Evolutionary conservation across 495 filamentous ascomycete genomes (phyloP), one percentile per base, ranked within the genome.

Genomic region (Tetracladium setigerum): DNA sequence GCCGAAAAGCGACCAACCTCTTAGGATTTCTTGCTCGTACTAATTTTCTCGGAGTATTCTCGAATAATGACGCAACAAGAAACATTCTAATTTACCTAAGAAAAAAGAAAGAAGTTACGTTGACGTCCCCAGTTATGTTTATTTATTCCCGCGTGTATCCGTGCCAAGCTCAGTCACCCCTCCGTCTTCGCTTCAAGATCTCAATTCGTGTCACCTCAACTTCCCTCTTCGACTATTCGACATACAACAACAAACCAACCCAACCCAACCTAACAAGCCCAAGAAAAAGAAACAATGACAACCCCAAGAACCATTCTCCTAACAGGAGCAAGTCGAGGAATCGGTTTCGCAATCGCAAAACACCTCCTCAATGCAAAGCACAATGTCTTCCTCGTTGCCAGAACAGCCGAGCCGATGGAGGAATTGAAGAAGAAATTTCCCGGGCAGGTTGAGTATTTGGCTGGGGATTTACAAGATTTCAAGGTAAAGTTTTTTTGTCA

Each of bases 311-410:
- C 74, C 15, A 70, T 85, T 52, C 71, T 89, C 37, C 71, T 89
- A 24, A 88, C 84, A 4, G 86, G 86, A 13, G 74, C 78, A 13
- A 83, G 79, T 46, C 75, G 78, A 12, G 91, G 92, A 31, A 85
- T 97, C 50, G 92, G 92, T 39, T 76, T 85, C 17, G 87, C 87
- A 9, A 77, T 91, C 19, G 75, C 85, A 24, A 70, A 84, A 52
- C 74, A 79, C 56, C 77, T 98, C 30, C 77, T 96, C 43, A 52
- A 69, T n/a, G 62, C 67, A 45, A 67, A 70, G 0, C 79, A 87
- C 67, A 86, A 84, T 38, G 72, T 95, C 15, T 77, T 95, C 34
- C 68, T 87, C 5, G 70, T 91, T 24, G 84, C 92, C 12, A 81
- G 92, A 47, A 86, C 74, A 50, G 62, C 73, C 35, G 72, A 73